Evolutionary conservation across 2,329 filamentous ascomycete genomes (phyloP).

Genomic region (Aureobasidium musti): DNA sequence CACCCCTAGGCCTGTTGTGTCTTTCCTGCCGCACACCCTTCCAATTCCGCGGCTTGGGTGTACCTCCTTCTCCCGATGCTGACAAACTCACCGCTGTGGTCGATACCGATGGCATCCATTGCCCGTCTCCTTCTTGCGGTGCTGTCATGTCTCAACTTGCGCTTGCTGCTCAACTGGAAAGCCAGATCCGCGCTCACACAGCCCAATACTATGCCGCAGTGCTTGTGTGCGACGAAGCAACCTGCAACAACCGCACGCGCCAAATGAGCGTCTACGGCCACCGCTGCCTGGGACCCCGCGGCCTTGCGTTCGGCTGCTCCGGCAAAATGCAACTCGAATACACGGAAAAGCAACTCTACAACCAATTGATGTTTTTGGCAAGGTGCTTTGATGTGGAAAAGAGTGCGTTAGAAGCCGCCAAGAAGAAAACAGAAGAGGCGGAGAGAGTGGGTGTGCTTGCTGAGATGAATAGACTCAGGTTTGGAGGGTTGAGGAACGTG

Average conservation of each 20-base stretch:
- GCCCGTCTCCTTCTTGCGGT: constrained; percentile 64
- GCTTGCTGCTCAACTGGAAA: constrained; percentile 83
- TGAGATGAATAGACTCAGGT: constrained; percentile 79
- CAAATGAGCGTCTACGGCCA: constrained; percentile 93
- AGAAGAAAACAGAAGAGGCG: constrained; percentile 60
- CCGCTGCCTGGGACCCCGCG: constrained; percentile 83
- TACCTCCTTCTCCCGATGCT: constrained; percentile 26
- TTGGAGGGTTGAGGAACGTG: constrained; percentile 71
- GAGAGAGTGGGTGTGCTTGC: constrained; percentile 67
- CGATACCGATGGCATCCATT: constrained; percentile 73
- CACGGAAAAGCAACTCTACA: constrained; percentile 87
- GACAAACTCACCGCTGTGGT: constrained; percentile 56
- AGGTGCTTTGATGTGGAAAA: constrained; percentile 88
- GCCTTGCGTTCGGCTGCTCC: constrained; percentile 78
- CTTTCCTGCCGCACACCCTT: constrained; percentile 72
- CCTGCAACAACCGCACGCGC: constrained; percentile 82
- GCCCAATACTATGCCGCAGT: constrained; percentile 89
- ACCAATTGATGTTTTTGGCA: constrained; percentile 87
- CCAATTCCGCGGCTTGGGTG: constrained; percentile 73
- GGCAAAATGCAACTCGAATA: constrained; percentile 89
- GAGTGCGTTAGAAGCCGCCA: constrained; percentile 39
- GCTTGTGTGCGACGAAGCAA: constrained; percentile 85
- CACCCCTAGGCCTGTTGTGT: constrained; percentile 76
- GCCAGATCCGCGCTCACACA: constrained; percentile 75
- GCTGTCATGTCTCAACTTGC: constrained; percentile 67